These are phyloP conservation scores for Fusarium lyarnte DNA, from an alignment of 2,329 filamentous ascomycete species.

Conservation along the genomic window DNA sequence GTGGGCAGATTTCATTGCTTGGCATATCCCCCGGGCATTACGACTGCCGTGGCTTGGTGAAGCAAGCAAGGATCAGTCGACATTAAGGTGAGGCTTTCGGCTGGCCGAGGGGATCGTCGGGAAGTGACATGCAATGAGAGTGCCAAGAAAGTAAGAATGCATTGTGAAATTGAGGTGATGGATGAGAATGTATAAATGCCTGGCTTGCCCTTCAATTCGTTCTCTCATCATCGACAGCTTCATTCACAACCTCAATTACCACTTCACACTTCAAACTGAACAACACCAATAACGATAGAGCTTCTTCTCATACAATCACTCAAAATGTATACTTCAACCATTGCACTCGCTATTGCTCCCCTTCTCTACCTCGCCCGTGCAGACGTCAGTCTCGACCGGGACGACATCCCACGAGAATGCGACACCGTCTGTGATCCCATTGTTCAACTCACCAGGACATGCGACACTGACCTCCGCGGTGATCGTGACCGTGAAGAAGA, in stretches of 20 bases:
- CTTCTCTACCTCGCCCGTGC: conserved; percentile 45
- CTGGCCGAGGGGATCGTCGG: conserved; percentile 11
- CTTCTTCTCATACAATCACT: not conserved
- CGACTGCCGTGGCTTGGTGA: conserved; percentile 30
- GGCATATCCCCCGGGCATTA: conserved; percentile 15
- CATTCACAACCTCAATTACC: not conserved
- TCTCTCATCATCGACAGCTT: not conserved
- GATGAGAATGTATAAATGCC: conserved; percentile 18
- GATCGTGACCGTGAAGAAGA: conserved; percentile 48
- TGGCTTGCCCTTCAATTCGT: not conserved
- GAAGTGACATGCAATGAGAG: not conserved
- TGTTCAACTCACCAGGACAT: conserved; percentile 47
- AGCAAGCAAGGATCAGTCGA: not conserved
- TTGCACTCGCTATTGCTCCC: conserved; percentile 44
- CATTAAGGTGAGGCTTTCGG: conserved; percentile 21
- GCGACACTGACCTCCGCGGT: conserved; percentile 47
- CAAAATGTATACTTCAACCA: conserved; percentile 45
- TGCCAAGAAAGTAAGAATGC: conserved; percentile 5
- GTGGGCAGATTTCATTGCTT: conserved; percentile 3
- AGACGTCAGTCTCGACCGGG: conserved; percentile 47
- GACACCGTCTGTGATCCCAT: conserved; percentile 50
- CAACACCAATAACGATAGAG: not conserved
- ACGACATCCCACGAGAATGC: conserved; percentile 50
- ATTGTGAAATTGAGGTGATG: not conserved
- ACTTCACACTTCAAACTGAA: not conserved